Percentiles rank a stretch among this genome's conserved stretches.
phyloP scores from a whole-genome alignment of 2,329 filamentous ascomycete genomes.

The Epichloe festucae region DNA sequence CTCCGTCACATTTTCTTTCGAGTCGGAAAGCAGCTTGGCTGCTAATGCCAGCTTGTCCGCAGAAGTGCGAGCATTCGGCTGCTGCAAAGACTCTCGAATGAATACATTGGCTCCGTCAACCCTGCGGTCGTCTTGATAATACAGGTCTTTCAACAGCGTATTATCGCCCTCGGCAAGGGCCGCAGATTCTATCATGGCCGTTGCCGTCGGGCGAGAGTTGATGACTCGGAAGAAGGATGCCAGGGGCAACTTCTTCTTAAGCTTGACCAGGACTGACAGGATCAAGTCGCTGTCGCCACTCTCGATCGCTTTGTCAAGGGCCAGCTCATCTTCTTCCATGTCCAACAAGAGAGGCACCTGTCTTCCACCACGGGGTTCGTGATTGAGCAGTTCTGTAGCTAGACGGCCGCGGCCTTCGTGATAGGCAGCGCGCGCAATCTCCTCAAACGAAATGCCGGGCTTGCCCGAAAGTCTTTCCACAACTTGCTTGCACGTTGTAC shows the following conservation, averaged over 20 bases:
- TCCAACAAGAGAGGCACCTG: slow-evolving; percentile 86
- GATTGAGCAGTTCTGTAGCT: slow-evolving; percentile 81
- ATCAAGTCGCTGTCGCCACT: slow-evolving; percentile 89
- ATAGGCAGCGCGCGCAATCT: slow-evolving; percentile 84
- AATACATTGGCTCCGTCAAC: slow-evolving; percentile 82
- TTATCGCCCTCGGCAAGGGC: slow-evolving; percentile 61
- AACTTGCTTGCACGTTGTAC: slow-evolving; percentile 72
- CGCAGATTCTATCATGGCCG: slow-evolving; percentile 76
- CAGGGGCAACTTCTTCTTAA: slow-evolving; percentile 82
- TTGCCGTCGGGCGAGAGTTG: slow-evolving; percentile 72
- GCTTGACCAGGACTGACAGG: slow-evolving; percentile 73
- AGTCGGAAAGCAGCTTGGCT: slow-evolving; percentile 68
- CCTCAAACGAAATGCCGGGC: slow-evolving; percentile 86
- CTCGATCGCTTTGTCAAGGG: slow-evolving; percentile 91
- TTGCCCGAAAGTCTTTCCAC: slow-evolving; percentile 80
- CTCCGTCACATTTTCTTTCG: slow-evolving; percentile 66
- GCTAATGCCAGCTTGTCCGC: slow-evolving; percentile 83
- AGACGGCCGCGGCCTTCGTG: slow-evolving; percentile 84
- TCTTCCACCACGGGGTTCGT: slow-evolving; percentile 87
- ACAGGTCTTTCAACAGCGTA: slow-evolving; percentile 79
- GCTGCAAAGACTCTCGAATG: slow-evolving; percentile 66
- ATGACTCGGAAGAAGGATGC: slow-evolving; percentile 88
- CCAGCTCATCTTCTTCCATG: slow-evolving; percentile 93
- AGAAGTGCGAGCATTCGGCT: slow-evolving; percentile 55
- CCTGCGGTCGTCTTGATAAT: slow-evolving; percentile 90